These are phyloP conservation scores for Solanum paucissectum DNA, from an alignment of 257 asterid genomes.

Conservation along the genomic window DNA sequence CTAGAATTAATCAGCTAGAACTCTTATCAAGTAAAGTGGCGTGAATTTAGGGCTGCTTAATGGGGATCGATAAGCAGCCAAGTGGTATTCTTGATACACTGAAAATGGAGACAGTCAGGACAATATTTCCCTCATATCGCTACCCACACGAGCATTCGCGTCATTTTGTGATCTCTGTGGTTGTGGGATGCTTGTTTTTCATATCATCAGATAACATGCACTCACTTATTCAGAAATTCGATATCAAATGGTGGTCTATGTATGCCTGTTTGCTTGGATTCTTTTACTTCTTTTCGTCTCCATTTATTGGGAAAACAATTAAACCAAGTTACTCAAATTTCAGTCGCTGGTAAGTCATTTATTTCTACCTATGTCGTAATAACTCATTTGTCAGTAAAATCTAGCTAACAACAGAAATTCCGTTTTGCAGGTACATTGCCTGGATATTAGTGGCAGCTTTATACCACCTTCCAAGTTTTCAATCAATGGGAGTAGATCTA, in stretches of 20 bases:
- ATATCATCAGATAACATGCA: constrained; percentile 95
- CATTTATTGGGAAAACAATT: constrained; percentile 92
- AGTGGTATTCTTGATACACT: constrained; percentile 66
- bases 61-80: constrained; percentile 55
- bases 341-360: constrained; percentile 71
- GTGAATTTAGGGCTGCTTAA: constrained; percentile 17
- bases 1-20: constrained; percentile 6
- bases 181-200: constrained; percentile 91
- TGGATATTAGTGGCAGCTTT: constrained; percentile 93
- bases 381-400: neutral
- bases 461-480: constrained; percentile 98
- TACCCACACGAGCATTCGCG: constrained; percentile 97
- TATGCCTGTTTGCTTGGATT: constrained; percentile 98
- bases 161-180: constrained; percentile 91
- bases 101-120: constrained; percentile 88
- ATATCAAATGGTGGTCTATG: constrained; percentile 99
- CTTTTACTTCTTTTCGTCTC: constrained; percentile 97
- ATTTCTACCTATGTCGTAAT: neutral
- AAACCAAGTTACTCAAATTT: constrained; percentile 95
- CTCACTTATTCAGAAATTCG: constrained; percentile 89
- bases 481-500: constrained; percentile 97
- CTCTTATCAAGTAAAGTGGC: constrained; percentile 16
- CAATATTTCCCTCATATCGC: constrained; percentile 75
- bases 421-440: constrained; percentile 66
- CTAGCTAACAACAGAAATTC: neutral